Evolutionary conservation across 108 stramenopile genomes (phyloP), one percentile per base, ranked within the genome.

Genomic region (Seminavis robusta): DNA sequence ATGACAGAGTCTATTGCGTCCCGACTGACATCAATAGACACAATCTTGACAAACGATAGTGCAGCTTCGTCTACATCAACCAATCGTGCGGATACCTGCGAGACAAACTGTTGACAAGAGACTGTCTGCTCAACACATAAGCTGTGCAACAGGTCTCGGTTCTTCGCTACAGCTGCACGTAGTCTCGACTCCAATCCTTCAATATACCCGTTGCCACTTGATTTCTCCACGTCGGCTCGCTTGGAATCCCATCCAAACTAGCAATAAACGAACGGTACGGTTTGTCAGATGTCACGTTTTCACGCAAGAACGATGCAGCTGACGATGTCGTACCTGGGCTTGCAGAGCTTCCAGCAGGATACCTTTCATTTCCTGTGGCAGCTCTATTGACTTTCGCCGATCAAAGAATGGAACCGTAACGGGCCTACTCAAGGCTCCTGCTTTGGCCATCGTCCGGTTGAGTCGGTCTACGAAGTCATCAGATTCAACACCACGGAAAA

Each of bases 331-430:
- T 55, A 33, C 2, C 47, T 79, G 80, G 11, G 84, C 27, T 44
- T 64, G 65, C 13, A 86, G 19, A 4, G 89, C 89, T n/a, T 77
- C 65, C 15, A 63, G 55, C 8, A 92, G 65, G 19, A 63, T 23
- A 15, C 56, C 33, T 31, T 73, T 52, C 2, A 92, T 50, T 10
- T 92, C 86, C 29, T 44, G 21, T 31, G 90, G 86, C 9, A 92
- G 44, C n/a, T 50, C 33, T 3, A 49, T 10, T 42, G 16, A 3
- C 13, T 21, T 19, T 46, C 41, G 8, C n/a, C n/a, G n/a, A n/a
- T n/a, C n/a, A 42, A 71, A 75, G 38, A 92, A 88, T 28, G 90
- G 84, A 52, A 88, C 23, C 10, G 46, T 54, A 30, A 86, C 54
- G 20, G 80, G 55, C 29, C 17, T 29, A 16, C 47, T 58, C 17